Percentiles rank a stretch among this genome's conserved stretches.
Evolutionary conservation across 2,329 filamentous ascomycete genomes (phyloP).

Genomic region (Diaporthe caulivora): DNA sequence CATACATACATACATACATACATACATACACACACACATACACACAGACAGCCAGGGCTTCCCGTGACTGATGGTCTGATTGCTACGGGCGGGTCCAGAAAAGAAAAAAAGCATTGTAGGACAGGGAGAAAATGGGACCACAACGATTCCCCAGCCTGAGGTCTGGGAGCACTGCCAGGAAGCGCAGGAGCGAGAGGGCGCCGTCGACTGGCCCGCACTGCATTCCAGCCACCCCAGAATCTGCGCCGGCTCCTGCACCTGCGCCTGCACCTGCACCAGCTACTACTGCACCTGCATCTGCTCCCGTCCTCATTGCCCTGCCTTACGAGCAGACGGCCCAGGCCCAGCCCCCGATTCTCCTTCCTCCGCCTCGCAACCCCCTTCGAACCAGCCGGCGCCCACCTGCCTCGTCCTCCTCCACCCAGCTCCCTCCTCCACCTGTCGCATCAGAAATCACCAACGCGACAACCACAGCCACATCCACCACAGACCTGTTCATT

Average conservation of each 20-base stretch:
- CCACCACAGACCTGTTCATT: constrained; percentile 42
- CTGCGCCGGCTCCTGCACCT: constrained; percentile 7
- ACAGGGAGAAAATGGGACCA: constrained; percentile 51
- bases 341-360: constrained; percentile 68
- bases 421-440: constrained; percentile 38
- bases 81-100: neutral
- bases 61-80: constrained; percentile 7
- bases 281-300: constrained; percentile 42
- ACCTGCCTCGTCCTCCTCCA: constrained; percentile 41
- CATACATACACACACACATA: neutral
- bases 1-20: neutral
- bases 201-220: constrained; percentile 12
- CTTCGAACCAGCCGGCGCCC: constrained; percentile 48
- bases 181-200: constrained; percentile 25
- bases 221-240: constrained; percentile 3
- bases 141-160: constrained; percentile 58
- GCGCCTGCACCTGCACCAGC: constrained; percentile 50
- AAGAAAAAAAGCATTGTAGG: neutral
- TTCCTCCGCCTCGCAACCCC: constrained; percentile 58
- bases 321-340: constrained; percentile 72
- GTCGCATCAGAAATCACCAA: constrained; percentile 32
- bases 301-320: constrained; percentile 64
- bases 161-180: constrained; percentile 15
- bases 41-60: neutral
- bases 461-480: constrained; percentile 46